A percentile compares a stretch with the other conserved stretches of the same genome.
These are phyloP conservation scores for Chaetomiaceae sp. DNA, from an alignment of 2,329 filamentous ascomycete species.

Conservation along the genomic window DNA sequence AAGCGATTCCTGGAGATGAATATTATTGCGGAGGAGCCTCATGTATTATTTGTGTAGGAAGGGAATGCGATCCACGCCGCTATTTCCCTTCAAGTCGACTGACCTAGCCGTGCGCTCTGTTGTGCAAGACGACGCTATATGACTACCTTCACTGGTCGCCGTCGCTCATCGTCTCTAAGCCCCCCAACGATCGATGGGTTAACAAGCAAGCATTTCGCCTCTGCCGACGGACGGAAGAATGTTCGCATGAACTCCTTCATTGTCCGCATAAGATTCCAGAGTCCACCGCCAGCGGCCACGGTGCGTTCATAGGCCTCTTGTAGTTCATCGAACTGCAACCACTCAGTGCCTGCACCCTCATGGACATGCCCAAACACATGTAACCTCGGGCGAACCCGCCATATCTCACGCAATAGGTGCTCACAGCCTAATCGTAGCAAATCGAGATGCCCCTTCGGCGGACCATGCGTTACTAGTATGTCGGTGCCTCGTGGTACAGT, in stretches of 20 bases:
- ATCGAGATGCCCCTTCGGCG: conserved; percentile 34
- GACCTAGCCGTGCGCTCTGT: no score
- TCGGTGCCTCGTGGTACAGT: conserved; percentile 9
- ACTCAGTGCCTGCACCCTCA: conserved; percentile 23
- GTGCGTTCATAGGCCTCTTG: conserved; percentile 10
- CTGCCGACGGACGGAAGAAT: not conserved
- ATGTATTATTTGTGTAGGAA: conserved; percentile 9
- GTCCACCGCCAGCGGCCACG: conserved; percentile 4
- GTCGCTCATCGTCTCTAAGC: conserved; percentile 12
- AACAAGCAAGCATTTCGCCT: conserved; percentile 20
- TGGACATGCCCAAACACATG: conserved; percentile 39
- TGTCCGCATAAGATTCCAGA: conserved; percentile 14
- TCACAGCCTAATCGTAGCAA: conserved; percentile 28
- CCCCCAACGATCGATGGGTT: conserved; percentile 18
- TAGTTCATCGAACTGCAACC: conserved; percentile 15
- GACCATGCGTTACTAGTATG: conserved; percentile 34
- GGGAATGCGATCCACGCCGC: not conserved
- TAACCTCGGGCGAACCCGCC: conserved; percentile 32
- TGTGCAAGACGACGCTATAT: conserved; percentile 1
- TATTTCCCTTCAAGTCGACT: no score
- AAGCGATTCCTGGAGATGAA: conserved; percentile 12
- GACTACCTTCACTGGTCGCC: conserved; percentile 7
- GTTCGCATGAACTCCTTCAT: not conserved
- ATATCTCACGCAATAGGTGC: conserved; percentile 30
- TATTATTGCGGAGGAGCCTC: conserved; percentile 11